A percentile compares a stretch with the other conserved stretches of the same genome.
These are phyloP conservation scores for Ogataea wickerhamii DNA, from an alignment of 805 yeast genomes.

Conservation along the genomic window DNA sequence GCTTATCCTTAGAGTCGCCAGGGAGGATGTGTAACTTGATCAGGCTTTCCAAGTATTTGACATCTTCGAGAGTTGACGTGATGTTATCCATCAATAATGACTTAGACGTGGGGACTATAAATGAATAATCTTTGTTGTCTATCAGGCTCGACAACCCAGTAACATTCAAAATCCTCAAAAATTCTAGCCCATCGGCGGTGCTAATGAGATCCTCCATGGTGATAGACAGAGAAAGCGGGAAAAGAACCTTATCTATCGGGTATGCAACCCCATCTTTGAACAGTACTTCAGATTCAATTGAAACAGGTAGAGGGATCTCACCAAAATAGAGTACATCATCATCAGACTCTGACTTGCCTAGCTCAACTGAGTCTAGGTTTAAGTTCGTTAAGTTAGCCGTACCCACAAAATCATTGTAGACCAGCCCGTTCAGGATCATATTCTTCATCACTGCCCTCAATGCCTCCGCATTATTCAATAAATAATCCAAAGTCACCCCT, in stretches of 20 bases:
- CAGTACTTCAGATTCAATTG: conserved; percentile 57
- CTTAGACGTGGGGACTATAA: conserved; percentile 67
- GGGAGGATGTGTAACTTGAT: conserved; percentile 69
- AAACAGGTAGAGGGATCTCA: conserved; percentile 31
- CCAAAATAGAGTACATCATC: conserved; percentile 11
- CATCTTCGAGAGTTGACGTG: conserved; percentile 37
- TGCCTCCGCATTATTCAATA: conserved; percentile 49
- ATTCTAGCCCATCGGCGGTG: conserved; percentile 48
- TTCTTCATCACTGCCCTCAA: conserved; percentile 53
- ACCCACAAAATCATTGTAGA: conserved; percentile 60
- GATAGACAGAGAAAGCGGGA: conserved; percentile 57
- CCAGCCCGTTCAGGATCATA: conserved; percentile 55
- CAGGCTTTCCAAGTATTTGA: conserved; percentile 43
- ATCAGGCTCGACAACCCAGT: conserved; percentile 43
- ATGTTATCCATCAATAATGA: conserved; percentile 53
- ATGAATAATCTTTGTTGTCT: conserved; percentile 45
- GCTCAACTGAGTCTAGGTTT: conserved; percentile 9
- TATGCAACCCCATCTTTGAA: conserved; percentile 86
- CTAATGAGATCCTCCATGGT: conserved; percentile 51
- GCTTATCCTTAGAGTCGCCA: conserved; percentile 42
- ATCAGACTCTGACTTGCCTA: conserved; percentile 5
- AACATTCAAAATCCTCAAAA: conserved; percentile 41
- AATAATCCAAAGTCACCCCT: conserved; percentile 56
- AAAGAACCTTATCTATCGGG: conserved; percentile 50
- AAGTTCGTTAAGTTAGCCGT: conserved; percentile 17